Base-by-base conservation (phyloP, 1,284 basidiomycete species). In the Jaminaea rosea region DNA sequence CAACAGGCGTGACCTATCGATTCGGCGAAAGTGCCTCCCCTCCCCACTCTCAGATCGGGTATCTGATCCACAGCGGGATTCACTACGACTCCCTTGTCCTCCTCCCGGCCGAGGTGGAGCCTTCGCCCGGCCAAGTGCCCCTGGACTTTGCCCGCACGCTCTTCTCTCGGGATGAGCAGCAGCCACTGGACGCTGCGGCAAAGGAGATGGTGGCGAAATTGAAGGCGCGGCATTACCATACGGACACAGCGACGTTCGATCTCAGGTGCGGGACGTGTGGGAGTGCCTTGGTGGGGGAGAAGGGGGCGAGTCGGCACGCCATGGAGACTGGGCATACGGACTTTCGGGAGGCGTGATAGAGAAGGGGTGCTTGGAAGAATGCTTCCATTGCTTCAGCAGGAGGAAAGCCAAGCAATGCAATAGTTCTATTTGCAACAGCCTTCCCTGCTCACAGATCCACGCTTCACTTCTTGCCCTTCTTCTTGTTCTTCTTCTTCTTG, bases 401-500 rank as follows among this genome's bases (percentile, higher is more conserved):
- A n/a, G n/a, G n/a, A n/a, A n/a, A n/a, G n/a, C n/a, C n/a, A n/a
- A n/a, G n/a, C n/a, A n/a, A n/a, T n/a, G n/a, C n/a, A n/a, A n/a
- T n/a, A n/a, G n/a, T n/a, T n/a, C n/a, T n/a, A n/a, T n/a, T n/a
- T n/a, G n/a, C n/a, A n/a, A n/a, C 17, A 10, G 13, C 9, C 48
- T 9, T 9, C 44, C 44, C 32, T 10, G 13, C 44, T 48, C 6
- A 9, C n/a, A 17, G 9, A 8, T 26, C 28, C 11, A 10, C n/a
- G 11, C 15, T 8, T 44, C 44, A 50, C 39, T 51, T 57, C 47
- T 62, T 58, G 44, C 55, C 57, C 53, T 60, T 62, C 15, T 49
- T 52, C 52, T 58, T 61, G 37, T 53, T 63, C 45, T 60, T 61
- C 52, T 83, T 81, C 39, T 84, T 80, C 60, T 94, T 86, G 78